Evolutionary conservation across 1,139 yeast species (phyloP).

Genomic region (Chernovozyma aurita): DNA sequence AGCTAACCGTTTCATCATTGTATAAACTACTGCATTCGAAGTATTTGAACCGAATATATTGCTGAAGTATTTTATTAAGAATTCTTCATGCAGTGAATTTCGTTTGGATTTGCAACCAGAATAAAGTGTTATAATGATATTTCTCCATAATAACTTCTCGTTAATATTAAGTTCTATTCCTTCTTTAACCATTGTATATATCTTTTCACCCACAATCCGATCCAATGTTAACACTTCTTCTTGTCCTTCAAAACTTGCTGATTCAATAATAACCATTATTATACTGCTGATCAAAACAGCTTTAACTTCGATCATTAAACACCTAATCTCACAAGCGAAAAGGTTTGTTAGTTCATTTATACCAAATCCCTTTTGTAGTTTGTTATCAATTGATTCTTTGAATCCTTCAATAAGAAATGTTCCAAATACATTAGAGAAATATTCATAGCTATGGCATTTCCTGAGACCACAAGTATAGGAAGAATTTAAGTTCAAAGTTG

Average conservation of each 20-base stretch:
- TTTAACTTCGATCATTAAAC: not conserved
- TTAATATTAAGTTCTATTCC: not conserved
- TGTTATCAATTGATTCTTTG: not conserved
- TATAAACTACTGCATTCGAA: not conserved
- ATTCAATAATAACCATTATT: not conserved
- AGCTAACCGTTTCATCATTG: not conserved
- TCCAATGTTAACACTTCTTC: too few relatives aligned
- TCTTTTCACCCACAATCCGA: not conserved
- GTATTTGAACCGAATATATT: not conserved
- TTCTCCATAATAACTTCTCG: not conserved
- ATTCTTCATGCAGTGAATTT: not conserved
- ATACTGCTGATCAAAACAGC: not conserved
- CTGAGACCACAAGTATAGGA: too few relatives aligned
- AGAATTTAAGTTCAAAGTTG: not conserved
- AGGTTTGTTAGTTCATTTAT: conserved; percentile 9
- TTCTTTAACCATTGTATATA: conserved; percentile 3
- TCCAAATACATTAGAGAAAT: conserved; percentile 7
- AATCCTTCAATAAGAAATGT: conserved; percentile 6
- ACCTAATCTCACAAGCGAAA: conserved; percentile 4
- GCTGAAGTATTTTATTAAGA: not conserved
- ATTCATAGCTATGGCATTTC: conserved; percentile 5
- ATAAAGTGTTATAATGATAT: not conserved
- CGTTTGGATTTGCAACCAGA: too few relatives aligned
- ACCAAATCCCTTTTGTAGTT: conserved; percentile 2
- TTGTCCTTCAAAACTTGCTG: not conserved